Base-by-base conservation (phyloP, 441 rosid species). In the Mallotus repandus region DNA sequence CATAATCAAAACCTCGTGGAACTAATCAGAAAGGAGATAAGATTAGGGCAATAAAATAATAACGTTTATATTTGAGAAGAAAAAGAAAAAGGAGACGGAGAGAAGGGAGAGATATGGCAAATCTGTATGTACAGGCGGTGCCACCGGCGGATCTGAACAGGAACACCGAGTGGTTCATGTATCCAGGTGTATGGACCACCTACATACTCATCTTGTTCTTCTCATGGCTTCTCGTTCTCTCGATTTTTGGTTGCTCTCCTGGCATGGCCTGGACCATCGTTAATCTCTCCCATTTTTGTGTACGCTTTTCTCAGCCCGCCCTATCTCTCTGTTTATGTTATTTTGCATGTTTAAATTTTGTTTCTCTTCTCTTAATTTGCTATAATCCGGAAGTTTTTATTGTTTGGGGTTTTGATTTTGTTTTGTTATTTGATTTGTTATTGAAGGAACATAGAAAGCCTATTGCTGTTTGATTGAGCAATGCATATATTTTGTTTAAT, bases 101-200 rank as follows among this genome's bases (percentile, higher is more conserved):
- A 25, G 29, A 25, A 38, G 0, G 13, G 15, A 1, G 22, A 32
- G 48, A 4, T 21, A 66, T 76, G 85, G 84, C 83, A 64, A 75
- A 74, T 73, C 70, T 93, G 87, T 95, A 95, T 79, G 99, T 95
- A 35, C 80, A 82, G 84, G 97, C 97, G 66, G 82, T 81, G 83
- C 94, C 91, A 66, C 81, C 99, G 84, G 84, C 97, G 87, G 99
- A 95, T 91, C 95, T 93, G 84, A 91, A 91, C 79, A 70, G 82
- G 87, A 96, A 96, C 85, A 96, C 98, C 18, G 97, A 93, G 82
- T 91, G 98, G 98, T 96, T 96, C 91, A 91, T 92, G 82, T 96
- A 91, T 67, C 98, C 99, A 0, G 97, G 97, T 0, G 98, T 95
- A 0, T 93, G 99, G 98, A 91, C 95, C 18, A 80, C 91, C 13